Evolutionary conservation across 305 asterid species (phyloP), one percentile per base, ranked within the genome.

Genomic region (Andrographis paniculata): DNA sequence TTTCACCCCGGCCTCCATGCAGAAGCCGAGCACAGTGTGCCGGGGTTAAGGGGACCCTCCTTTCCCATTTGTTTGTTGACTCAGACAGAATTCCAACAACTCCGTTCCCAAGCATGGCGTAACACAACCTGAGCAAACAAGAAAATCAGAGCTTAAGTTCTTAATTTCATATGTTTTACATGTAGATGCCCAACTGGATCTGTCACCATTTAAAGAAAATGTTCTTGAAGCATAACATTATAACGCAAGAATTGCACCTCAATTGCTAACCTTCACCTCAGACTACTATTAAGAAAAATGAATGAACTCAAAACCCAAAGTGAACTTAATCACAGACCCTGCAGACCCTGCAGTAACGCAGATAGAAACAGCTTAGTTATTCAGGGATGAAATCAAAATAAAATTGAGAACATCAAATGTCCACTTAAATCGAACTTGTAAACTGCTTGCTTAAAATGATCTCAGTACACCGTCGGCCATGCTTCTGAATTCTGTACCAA

Each of bases 1-100:
- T 82, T 67, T 78, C 80, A 9, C 74, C 83, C 20, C 69, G 68
- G 40, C 94, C 97, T 6, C 92, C 77, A 53, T 75, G 88, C 53
- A 89, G 70, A 53, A 89, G 54, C 14, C 87, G 66, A 33, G 98
- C 98, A 62, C 98, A 89, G 68, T 85, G 98, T 19, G 93, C 67
- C 30, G 96, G 98, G 30, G 95, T 78, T 28, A 89, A 64, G 6
- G 98, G 98, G 42, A 58, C 96, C 71, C 98, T 72, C 61, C 96
- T 76, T 69, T 89, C 98, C 98, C 98, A 89, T 71, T 85, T 89
- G 62, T 85, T 89, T 3, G 98, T 89, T 50, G 94, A 75, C 79
- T 89, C 98, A 0, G 95, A 75, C 53, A 89, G 88, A 54, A 89
- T 78, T 23, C 98, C 98, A 14, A 89, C 68, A 35, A 89, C 82